Evolutionary conservation across 2,329 filamentous ascomycete genomes (phyloP).

Genomic region (Dothideomycetidae sp.): DNA sequence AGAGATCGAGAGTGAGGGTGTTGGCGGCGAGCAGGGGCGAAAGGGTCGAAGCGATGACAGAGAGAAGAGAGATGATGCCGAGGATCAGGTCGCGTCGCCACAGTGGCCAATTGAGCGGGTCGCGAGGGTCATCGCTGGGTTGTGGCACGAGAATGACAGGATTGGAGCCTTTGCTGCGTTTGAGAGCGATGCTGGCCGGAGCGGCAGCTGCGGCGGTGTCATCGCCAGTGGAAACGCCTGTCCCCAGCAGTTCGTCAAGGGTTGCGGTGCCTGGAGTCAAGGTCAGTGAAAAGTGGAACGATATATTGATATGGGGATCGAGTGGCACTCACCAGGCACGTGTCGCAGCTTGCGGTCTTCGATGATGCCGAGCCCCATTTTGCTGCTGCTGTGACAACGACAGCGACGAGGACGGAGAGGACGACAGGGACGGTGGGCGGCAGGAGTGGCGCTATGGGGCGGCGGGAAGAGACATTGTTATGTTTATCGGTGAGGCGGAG

Average conservation of each 20-base stretch:
- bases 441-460: too few relatives aligned
- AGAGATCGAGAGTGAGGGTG: constrained; percentile 59
- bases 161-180: constrained; percentile 17
- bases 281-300: not conserved
- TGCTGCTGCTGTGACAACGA: not conserved
- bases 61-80: constrained; percentile 59
- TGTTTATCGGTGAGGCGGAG: too few relatives aligned
- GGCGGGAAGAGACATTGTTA: too few relatives aligned
- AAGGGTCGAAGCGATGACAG: constrained; percentile 71
- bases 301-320: not conserved
- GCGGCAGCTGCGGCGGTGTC: constrained; percentile 11
- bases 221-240: too few relatives aligned
- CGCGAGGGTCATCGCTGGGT: constrained; percentile 79
- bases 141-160: constrained; percentile 64
- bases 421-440: too few relatives aligned
- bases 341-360: constrained; percentile 38
- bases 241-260: constrained; percentile 24
- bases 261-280: constrained; percentile 27
- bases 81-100: constrained; percentile 76
- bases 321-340: constrained; percentile 51
- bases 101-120: constrained; percentile 78
- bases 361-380: constrained; percentile 6
- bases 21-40: constrained; percentile 81
- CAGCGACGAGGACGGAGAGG: too few relatives aligned
- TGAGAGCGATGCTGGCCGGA: constrained; percentile 13